phyloP scores from a whole-genome alignment of 2,329 filamentous ascomycete species.

The Byssoonygena ceratinophila region DNA sequence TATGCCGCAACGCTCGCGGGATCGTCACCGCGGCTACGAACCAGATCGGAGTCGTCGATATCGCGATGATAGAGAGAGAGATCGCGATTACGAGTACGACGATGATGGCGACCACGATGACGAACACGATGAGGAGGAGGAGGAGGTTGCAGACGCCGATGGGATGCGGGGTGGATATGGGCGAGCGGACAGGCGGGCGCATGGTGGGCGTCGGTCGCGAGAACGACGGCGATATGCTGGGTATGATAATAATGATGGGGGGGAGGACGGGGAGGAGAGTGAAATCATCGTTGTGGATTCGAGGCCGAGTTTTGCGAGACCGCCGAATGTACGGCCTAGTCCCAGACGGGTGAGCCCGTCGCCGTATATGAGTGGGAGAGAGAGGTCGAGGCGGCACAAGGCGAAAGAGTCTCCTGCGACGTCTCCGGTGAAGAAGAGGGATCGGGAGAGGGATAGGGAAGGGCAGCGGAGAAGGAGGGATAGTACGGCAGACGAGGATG shows the following conservation, averaged over 20 bases:
- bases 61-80: constrained; percentile 10
- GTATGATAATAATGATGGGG: constrained; percentile 13
- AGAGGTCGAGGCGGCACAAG: constrained; percentile 19
- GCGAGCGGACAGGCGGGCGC: too few species aligned
- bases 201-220: constrained; percentile 7
- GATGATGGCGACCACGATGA: constrained; percentile 4
- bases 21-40: constrained; percentile 14
- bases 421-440: constrained; percentile 28
- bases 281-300: constrained; percentile 22
- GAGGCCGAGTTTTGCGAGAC: constrained; percentile 24
- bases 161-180: too few species aligned
- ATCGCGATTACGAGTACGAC: not conserved
- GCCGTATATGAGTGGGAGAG: constrained; percentile 4
- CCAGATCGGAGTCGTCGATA: constrained; percentile 11
- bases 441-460: constrained; percentile 27
- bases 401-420: constrained; percentile 30
- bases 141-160: too few species aligned
- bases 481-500: constrained; percentile 23
- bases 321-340: constrained; percentile 20
- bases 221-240: constrained; percentile 6
- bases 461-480: constrained; percentile 24
- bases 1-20: constrained; percentile 16
- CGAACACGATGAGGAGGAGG: not conserved
- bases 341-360: constrained; percentile 12
- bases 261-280: constrained; percentile 17